Base-by-base conservation (phyloP, 1,284 basidiomycete genomes). In the Ceratobasidium papillatum region DNA sequence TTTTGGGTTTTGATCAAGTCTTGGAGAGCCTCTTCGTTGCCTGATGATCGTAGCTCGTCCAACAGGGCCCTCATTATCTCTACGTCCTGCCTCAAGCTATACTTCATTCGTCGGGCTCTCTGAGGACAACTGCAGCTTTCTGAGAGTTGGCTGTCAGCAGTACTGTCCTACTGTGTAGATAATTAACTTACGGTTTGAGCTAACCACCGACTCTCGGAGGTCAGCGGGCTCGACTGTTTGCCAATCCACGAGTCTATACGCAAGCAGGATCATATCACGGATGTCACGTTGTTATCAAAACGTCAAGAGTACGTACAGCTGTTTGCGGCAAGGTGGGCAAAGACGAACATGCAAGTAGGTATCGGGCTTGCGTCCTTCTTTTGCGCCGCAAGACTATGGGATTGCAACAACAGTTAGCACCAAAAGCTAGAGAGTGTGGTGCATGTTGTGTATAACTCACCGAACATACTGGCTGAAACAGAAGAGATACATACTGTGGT, bases 381-480 rank as follows among this genome's bases (percentile, higher is more conserved):
- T 56, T 30, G 2, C 25, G 5, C n/a, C n/a, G n/a, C n/a, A n/a
- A n/a, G n/a, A n/a, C n/a, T n/a, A n/a, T n/a, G n/a, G n/a, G n/a
- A n/a, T n/a, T n/a, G n/a, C n/a, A n/a, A n/a, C n/a, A n/a, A n/a
- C n/a, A n/a, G n/a, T n/a, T n/a, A n/a, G n/a, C n/a, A n/a, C n/a
- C n/a, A n/a, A n/a, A n/a, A n/a, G n/a, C n/a, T n/a, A n/a, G n/a
- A n/a, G n/a, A n/a, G n/a, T n/a, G n/a, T n/a, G n/a, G n/a, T n/a
- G n/a, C n/a, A n/a, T n/a, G n/a, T n/a, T n/a, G n/a, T n/a, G n/a
- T n/a, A n/a, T n/a, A n/a, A 66, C 64, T 54, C 65, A 68, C 65
- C 32, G 65, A 68, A 56, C 65, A 68, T n/a, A 51, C 41, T 30
- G 27, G 19, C 51, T 25, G 34, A 30, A 56, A 68, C 11, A 68